Percentiles rank a stretch among this genome's conserved stretches.
Evolutionary conservation across 345 rosid genomes (phyloP).

Genomic region (Nephelium lappaceum): DNA sequence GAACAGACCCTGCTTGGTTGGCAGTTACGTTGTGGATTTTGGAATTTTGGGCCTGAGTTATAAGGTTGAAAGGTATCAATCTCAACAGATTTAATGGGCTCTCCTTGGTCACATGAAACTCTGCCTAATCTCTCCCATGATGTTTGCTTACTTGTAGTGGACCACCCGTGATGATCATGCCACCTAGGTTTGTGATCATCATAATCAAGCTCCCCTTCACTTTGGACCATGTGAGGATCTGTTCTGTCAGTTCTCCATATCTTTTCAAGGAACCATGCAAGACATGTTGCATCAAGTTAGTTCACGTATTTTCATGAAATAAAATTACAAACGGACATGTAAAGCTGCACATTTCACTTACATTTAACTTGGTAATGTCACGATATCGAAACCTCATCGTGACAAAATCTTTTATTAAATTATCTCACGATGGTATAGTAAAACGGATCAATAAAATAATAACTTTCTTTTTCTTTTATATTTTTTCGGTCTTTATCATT

Average conservation of each 20-base stretch:
- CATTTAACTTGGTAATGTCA: too few species aligned
- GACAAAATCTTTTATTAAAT: too few species aligned
- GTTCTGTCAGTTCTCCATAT: constrained; percentile 49
- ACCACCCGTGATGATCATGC: constrained; percentile 30
- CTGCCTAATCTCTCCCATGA: constrained; percentile 39
- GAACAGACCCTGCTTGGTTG: constrained; percentile 34
- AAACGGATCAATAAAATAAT: too few species aligned
- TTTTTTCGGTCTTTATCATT: too few species aligned
- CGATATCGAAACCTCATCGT: too few species aligned
- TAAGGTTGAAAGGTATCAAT: constrained; percentile 54
- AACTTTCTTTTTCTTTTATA: too few species aligned
- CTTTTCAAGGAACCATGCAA: constrained; percentile 25
- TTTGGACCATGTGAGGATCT: constrained; percentile 32
- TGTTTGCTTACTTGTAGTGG: constrained; percentile 23
- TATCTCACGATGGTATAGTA: too few species aligned
- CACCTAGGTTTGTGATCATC: constrained; percentile 37
- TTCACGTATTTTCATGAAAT: not conserved
- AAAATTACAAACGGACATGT: not conserved
- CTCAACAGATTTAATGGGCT: constrained; percentile 70
- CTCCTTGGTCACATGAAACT: constrained; percentile 66
- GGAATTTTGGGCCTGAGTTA: constrained; percentile 29
- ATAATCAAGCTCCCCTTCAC: constrained; percentile 49
- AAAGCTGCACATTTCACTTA: too few species aligned
- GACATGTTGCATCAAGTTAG: not conserved
- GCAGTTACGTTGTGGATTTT: constrained; percentile 31